Evolutionary conservation across 148 eudicot genomes (phyloP), one percentile per base, ranked within the genome.

Genomic region (Chenopodium suecicum): DNA sequence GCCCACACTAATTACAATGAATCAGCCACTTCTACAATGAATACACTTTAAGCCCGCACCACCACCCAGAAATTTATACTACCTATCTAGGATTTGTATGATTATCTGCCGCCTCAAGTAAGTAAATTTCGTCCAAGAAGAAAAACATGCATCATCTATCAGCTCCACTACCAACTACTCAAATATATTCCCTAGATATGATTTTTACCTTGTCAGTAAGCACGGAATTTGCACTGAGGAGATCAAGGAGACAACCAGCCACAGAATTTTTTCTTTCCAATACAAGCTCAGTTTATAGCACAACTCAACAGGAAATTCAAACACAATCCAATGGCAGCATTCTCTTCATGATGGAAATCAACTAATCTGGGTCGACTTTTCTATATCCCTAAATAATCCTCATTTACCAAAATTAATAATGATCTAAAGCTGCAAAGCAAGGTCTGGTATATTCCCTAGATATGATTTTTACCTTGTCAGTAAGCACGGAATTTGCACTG

Each of bases 361-460:
- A 37, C 78, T 17, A 46, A 46, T 46, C 23, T 46, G 78, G 79
- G 63, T 74, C 10, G 48, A 56, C 20, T 63, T 29, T 23, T 48
- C 56, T 66, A 13, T 7, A 73, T 22, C 68, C 32, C 29, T 23
- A 78, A 2, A 78, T 11, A n/a, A 73, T 81, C 72, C 32, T 48
- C 37, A 32, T 70, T 32, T 22, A 0, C 32, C 29, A 20, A 7
- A 65, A 34, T 29, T 4, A 41, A 48, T 6, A 52, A 48, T n/a
- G 44, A 37, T 20, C 82, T 82, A 96, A 58, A 96, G 98, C 87
- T 96, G 99, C 87, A 96, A 84, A 70, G 98, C 99, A 68, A 96
- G 89, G 88, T 96, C 99, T n/a, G 99, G 99, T 81, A 14, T 78
- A 46, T 27, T 73, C 34, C 72, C 81, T 71, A 63, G 20, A 71